Conservation (phyloP, 305 asterid species). For the Lippia alba region DNA sequence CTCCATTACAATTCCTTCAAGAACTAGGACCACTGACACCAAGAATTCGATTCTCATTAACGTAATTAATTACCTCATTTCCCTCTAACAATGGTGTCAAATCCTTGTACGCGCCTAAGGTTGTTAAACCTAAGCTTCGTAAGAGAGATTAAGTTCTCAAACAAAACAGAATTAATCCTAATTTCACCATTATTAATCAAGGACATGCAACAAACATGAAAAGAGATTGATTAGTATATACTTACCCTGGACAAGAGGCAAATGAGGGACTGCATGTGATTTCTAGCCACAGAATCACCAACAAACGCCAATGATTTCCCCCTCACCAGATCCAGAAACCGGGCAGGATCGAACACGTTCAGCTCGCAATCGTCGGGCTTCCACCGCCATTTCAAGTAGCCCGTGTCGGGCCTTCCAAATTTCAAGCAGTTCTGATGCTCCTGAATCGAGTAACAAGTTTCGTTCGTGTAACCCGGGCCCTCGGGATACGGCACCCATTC, state of each 20-base stretch:
- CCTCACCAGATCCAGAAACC: slow-evolving; percentile 53
- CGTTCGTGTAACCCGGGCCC: slow-evolving; percentile 65
- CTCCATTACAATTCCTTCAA: too few relatives aligned
- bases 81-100: neutral
- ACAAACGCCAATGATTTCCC: slow-evolving; percentile 72
- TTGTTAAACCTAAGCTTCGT: too few relatives aligned
- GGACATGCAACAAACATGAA: too few relatives aligned
- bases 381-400: slow-evolving; percentile 70
- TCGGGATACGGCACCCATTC: slow-evolving; percentile 67
- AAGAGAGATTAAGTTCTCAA: neutral
- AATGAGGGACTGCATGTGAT: slow-evolving; percentile 72
- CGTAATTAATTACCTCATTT: neutral
- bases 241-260: slow-evolving; percentile 72
- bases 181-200: too few relatives aligned
- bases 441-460: slow-evolving; percentile 58
- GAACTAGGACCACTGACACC: too few relatives aligned
- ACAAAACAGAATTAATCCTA: neutral
- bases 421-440: slow-evolving; percentile 72
- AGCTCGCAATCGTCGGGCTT: slow-evolving; percentile 69
- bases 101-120: neutral
- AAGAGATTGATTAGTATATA: neutral
- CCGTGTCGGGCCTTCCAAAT: slow-evolving; percentile 60
- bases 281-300: slow-evolving; percentile 76
- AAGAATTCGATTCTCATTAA: too few relatives aligned
- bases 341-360: slow-evolving; percentile 50